phyloP scores from a whole-genome alignment of 768 basidiomycete species.

The Pulveroboletus sp. region DNA sequence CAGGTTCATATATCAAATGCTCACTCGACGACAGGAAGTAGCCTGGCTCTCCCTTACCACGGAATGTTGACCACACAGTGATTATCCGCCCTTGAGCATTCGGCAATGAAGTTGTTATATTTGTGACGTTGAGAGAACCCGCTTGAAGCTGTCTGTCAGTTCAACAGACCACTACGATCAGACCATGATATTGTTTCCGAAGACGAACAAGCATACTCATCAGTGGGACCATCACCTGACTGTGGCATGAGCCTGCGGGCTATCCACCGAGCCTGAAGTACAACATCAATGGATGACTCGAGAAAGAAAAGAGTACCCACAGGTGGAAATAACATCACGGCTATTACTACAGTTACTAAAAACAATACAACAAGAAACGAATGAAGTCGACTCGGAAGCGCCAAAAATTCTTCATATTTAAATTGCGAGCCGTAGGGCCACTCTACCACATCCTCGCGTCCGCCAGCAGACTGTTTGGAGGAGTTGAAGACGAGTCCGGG shows the following conservation, averaged over 20 bases:
- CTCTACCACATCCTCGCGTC: slow-evolving; percentile 15
- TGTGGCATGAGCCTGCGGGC: slow-evolving; percentile 47
- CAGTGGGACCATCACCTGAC: slow-evolving; percentile 60
- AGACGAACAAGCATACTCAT: slow-evolving; percentile 43
- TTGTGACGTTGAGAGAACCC: slow-evolving; percentile 61
- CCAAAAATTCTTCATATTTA: slow-evolving; percentile 70
- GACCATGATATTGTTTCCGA: neutral
- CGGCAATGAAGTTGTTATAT: slow-evolving; percentile 62
- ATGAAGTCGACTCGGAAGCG: slow-evolving; percentile 36
- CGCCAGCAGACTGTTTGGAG: slow-evolving; percentile 13
- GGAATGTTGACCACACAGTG: slow-evolving; percentile 54
- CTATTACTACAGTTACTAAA: slow-evolving; percentile 14
- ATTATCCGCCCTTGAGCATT: slow-evolving; percentile 38
- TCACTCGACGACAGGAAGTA: slow-evolving; percentile 36
- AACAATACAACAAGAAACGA: slow-evolving; percentile 40
- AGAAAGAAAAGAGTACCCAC: slow-evolving; percentile 31
- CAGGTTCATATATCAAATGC: neutral
- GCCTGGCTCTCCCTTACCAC: slow-evolving; percentile 73
- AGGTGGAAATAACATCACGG: slow-evolving; percentile 32
- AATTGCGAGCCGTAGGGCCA: slow-evolving; percentile 65
- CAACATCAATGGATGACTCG: neutral
- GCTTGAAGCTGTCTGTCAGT: slow-evolving; percentile 47
- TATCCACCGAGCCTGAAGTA: slow-evolving; percentile 47
- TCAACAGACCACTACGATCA: neutral
- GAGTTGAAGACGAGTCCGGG: slow-evolving; percentile 13